Conservation (phyloP, 2,329 filamentous ascomycete genomes). For the Biscogniauxia mediterranea region DNA sequence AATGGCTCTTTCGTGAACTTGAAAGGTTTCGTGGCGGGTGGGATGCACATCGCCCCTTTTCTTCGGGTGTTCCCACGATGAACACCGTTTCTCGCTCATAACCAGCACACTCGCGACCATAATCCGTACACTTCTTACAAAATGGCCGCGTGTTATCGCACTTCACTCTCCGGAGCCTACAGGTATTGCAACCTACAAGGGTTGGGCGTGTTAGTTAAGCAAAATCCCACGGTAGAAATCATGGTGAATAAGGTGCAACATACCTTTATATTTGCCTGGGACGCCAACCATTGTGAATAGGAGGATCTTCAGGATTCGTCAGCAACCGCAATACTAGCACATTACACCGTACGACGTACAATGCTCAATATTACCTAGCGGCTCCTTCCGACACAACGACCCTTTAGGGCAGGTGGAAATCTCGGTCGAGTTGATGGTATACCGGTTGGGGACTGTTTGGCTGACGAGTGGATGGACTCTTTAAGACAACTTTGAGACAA, state of each 20-base stretch:
- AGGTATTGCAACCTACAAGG: conserved; percentile 53
- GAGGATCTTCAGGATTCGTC: conserved; percentile 2
- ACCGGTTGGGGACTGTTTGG: background rate
- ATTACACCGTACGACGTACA: background rate
- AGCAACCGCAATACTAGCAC: background rate
- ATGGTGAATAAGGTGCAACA: background rate
- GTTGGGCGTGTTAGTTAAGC: background rate
- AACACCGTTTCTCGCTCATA: conserved; percentile 64
- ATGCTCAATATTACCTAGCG: background rate
- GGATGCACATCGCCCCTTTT: conserved; percentile 55
- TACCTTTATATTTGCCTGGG: conserved; percentile 59
- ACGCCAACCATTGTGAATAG: conserved; percentile 55
- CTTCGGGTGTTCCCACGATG: conserved; percentile 57
- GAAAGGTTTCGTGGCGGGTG: conserved; percentile 51
- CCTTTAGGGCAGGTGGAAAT: background rate
- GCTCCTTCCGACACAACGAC: background rate
- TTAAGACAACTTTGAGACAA: background rate
- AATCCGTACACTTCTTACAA: conserved; percentile 59
- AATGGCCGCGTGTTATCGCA: conserved; percentile 61
- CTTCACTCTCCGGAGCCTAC: conserved; percentile 41
- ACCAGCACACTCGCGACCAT: conserved; percentile 57
- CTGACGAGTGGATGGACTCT: background rate
- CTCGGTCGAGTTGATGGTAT: background rate
- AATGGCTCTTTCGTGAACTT: conserved; percentile 35
- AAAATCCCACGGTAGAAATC: background rate